Base-by-base conservation (phyloP, 495 filamentous ascomycete genomes). In the Thozetella sp. region DNA sequence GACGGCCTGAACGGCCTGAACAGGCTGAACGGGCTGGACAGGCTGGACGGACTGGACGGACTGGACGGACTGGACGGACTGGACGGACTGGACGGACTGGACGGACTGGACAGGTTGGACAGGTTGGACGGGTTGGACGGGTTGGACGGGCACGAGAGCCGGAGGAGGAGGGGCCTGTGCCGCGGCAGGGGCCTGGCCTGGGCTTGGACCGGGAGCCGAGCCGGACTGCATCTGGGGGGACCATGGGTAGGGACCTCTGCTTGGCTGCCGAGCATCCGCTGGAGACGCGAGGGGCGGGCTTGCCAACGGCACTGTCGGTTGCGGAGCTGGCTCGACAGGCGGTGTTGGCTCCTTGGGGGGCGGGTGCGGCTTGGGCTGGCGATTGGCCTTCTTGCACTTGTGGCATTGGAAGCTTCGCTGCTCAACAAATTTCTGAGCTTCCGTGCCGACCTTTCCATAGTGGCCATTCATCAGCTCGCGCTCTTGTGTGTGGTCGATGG, bases 351-450 rank as follows among this genome's bases (percentile, higher is more conserved):
- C 75, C 34, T 61, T 58, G 9, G 68, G 56, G 20, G 71, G 61
- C 11, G 68, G 59, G 34, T 76, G 72, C 22, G 70, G 65, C 15
- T 57, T 57, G 1, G 77, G 71, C 52, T 77, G 72, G 45, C 74
- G 72, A 1, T 65, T 67, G 1, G 69, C 64, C 62, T 76, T 83
- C 64, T 77, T 82, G 56, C 83, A 86, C 61, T 85, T 79, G 60
- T 86, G 83, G 59, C 83, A 86, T 58, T 85, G 82, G 54, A 78
- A 77, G 43, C 70, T 76, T 46, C 81, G 74, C 61, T 84, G 80
- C 12, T 80, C 76, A 25, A 80, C 69, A 56, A 83, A 80, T 58
- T 72, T 79, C 57, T 72, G 69, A 0, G 73, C 79, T 63, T 77
- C 75, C 1, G 72, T 67, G 27, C 73, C 72, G 3, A 77, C 46